Percentiles rank a stretch among this genome's conserved stretches.
Conservation (phyloP, 2,329 filamentous ascomycete species). For the Rhynchosporium agropyri region DNA sequence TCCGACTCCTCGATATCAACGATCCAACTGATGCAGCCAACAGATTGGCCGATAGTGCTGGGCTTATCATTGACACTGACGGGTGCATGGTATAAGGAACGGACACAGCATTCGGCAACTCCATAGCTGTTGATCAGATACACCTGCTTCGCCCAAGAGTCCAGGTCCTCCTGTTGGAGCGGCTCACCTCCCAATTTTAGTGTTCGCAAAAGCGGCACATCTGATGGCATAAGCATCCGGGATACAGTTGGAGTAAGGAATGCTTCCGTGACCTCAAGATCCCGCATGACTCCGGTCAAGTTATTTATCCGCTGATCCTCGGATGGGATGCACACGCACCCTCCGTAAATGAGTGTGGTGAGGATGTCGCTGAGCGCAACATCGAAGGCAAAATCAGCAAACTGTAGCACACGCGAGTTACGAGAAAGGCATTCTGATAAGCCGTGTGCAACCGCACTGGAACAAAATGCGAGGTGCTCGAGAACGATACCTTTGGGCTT, state of each 20-base stretch:
- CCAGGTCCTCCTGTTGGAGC: conserved; percentile 56
- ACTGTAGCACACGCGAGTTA: conserved; percentile 29
- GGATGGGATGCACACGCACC: conserved; percentile 31
- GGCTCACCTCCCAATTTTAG: conserved; percentile 86
- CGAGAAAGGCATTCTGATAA: not conserved
- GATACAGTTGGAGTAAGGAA: conserved; percentile 56
- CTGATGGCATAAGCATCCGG: conserved; percentile 81
- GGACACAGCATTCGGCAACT: conserved; percentile 7
- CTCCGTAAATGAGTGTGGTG: conserved; percentile 28
- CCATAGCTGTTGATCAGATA: conserved; percentile 12
- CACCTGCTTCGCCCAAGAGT: not conserved
- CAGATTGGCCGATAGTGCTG: conserved; percentile 5
- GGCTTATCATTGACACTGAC: not conserved
- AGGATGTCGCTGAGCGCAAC: conserved; percentile 30
- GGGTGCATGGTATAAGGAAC: not conserved
- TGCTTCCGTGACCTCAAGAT: conserved; percentile 47
- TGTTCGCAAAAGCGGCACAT: conserved; percentile 71
- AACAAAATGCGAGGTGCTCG: conserved; percentile 26
- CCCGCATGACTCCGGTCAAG: conserved; percentile 6
- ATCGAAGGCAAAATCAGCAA: conserved; percentile 34
- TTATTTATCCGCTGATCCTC: conserved; percentile 29
- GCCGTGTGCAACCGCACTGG: conserved; percentile 18
- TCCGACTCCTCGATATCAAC: conserved; percentile 25
- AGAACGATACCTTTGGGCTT: conserved; percentile 28
- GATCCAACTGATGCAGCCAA: conserved; percentile 44